Evolutionary conservation across 73 alveolate genomes (phyloP).

Genomic region (Vitrella brassicaformis): DNA sequence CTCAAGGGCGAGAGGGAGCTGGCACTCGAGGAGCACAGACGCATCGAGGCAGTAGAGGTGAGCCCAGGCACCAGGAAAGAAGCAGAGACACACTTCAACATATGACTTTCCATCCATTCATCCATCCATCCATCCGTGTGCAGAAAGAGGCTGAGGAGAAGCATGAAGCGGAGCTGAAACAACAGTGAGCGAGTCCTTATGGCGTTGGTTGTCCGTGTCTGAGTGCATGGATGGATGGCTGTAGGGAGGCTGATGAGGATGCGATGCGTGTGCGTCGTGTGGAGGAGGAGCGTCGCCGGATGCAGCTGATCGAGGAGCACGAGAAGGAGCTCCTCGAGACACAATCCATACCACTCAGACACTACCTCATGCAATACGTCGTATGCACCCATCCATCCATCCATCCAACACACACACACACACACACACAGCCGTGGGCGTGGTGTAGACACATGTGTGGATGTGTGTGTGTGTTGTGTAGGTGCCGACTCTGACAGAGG

Average conservation of each 20-base stretch:
- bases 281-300: constrained; percentile 42
- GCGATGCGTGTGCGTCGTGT: constrained; percentile 59
- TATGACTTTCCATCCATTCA: too few relatives aligned
- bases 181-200: too few relatives aligned
- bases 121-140: too few relatives aligned
- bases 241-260: constrained; percentile 56
- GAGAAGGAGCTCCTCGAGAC: constrained; percentile 64
- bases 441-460: too few relatives aligned
- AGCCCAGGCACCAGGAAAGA: constrained; percentile 1
- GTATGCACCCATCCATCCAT: too few relatives aligned
- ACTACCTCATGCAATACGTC: constrained; percentile 78
- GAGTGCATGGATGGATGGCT: constrained; percentile 1
- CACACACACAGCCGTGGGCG: too few relatives aligned
- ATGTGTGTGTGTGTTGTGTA: too few relatives aligned
- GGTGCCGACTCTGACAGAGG: constrained; percentile 79
- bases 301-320: constrained; percentile 65
- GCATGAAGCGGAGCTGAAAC: too few relatives aligned
- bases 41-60: constrained; percentile 1
- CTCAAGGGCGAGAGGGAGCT: constrained; percentile 20
- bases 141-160: too few relatives aligned
- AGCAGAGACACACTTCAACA: neutral
- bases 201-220: too few relatives aligned
- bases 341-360: constrained; percentile 69
- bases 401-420: too few relatives aligned
- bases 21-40: neutral